Evolutionary conservation across 148 eudicot species (phyloP).

Genomic region (Amaranthus cruentus): DNA sequence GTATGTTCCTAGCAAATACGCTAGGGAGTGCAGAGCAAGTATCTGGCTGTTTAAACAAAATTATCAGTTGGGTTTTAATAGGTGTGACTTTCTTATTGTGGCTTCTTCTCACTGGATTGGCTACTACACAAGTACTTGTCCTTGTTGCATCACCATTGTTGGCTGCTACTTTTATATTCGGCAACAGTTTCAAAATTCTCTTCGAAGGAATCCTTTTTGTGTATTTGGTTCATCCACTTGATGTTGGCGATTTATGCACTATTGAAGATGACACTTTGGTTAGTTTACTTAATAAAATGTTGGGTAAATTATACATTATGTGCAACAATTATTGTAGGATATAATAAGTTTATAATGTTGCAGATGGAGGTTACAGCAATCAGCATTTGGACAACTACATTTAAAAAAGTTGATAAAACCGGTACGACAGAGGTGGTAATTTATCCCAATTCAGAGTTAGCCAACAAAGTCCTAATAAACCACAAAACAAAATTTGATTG

Average conservation of each 20-base stretch:
- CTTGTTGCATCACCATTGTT: constrained; percentile 39
- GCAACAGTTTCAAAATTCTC: constrained; percentile 42
- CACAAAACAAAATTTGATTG: not conserved
- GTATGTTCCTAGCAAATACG: not conserved
- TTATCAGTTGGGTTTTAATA: constrained; percentile 29
- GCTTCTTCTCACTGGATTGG: constrained; percentile 39
- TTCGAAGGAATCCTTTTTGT: constrained; percentile 46
- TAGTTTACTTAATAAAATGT: not conserved
- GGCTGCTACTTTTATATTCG: constrained; percentile 39
- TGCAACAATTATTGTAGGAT: not conserved
- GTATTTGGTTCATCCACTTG: constrained; percentile 44
- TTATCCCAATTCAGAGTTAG: not conserved
- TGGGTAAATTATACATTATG: not conserved
- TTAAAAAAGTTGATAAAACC: not conserved
- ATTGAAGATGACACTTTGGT: constrained; percentile 23
- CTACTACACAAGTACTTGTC: constrained; percentile 35
- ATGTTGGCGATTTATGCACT: constrained; percentile 45
- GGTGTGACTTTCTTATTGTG: constrained; percentile 36
- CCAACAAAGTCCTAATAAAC: not conserved
- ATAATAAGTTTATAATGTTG: not conserved
- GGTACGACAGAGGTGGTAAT: not conserved
- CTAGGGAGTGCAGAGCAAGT: constrained; percentile 18
- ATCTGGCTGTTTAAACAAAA: constrained; percentile 37
- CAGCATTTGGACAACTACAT: not conserved
- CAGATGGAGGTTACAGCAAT: not conserved